Base-by-base conservation (phyloP, 2,329 filamentous ascomycete species). In the Arachnopeziza araneosa region DNA sequence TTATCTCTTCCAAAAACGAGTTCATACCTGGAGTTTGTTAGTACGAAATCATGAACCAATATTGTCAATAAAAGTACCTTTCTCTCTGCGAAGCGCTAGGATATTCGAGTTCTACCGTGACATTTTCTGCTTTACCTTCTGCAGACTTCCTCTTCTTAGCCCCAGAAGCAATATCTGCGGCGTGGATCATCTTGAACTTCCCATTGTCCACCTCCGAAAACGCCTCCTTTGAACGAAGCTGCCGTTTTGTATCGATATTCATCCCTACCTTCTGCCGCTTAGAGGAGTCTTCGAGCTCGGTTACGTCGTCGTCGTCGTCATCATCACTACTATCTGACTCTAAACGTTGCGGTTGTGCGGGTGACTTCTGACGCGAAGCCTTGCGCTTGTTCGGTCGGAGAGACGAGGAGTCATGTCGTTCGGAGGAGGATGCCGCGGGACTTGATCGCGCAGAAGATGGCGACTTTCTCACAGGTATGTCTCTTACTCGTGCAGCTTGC, bases 1-100 rank as follows among this genome's bases (percentile, higher is more conserved):
- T 87, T 88, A 65, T 96, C 90, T 64, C 88, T 88, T 54, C 90
- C 90, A 70, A 84, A 85, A 26, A 93, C 87, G 10, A 95, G 82
- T 68, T 93, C 84, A 70, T 90, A 92, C 67, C 86, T 80, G 65
- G 26, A 30, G 9, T 5, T 48, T 24, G 50, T 30, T 51, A 30
- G 19, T 8, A 49, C n/a, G n/a, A 24, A 50, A 24, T 2, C 17
- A 22, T 24, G 12, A 52, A 24, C 10, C 14, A 32, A 22, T 52
- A 22, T 24, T 61, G 8, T 54, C 44, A n/a, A 24, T 44, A 17
- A 50, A 48, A 59, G 55, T 77, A 89, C 85, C 81, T 84, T 75
- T 95, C 90, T 57, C 83, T 82, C 55, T 81, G 80, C 59, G 85
- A 83, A 63, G 81, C 78, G 73, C 90, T 93, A 10, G 95, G 93